Base-by-base conservation (phyloP, 805 yeast species). In the Candida multigemmis region DNA sequence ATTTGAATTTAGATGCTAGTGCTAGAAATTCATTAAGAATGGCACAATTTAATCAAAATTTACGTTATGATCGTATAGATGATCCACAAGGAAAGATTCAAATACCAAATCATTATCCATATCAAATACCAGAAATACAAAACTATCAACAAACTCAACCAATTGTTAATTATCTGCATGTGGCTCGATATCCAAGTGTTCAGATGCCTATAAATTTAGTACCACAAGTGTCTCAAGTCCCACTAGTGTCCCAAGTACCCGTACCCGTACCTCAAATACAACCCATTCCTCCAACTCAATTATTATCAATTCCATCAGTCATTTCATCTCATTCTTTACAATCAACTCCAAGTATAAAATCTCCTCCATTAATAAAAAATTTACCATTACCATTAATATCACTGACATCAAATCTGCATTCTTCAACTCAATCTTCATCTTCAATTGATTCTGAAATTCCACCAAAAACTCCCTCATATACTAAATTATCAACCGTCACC, bases 1-100 rank as follows among this genome's bases (percentile, higher is more conserved):
- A 61, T 37, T 43, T 61, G 22, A 61, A 57, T 32, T 41, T 73
- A 19, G 71, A 71, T 35, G 60, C 61, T 3, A 60, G 60, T 12
- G 73, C 74, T 1, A 44, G 71, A 31, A 63, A 59, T 26, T 72
- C 73, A 14, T 42, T 69, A 20, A 46, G 65, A 26, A 54, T 57
- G 54, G 75, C 75, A 1, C 76, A 69, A 36, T 53, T 55, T 34
- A 56, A 65, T 38, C 65, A 65, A 25, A 48, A 42, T 26, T 26
- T 50, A 12, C 31, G 56, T 22, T 45, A 43, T 25, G 56, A 50
- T 20, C 38, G 42, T 23, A 24, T 35, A 14, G 35, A 35, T 12
- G 38, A 30, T 23, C 40, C 29, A n/a, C 10, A 7, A 17, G 10
- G 19, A 7, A 17, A n/a, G n/a, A 17, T 17, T 17, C 19, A 17